Percentiles rank a stretch among this genome's conserved stretches.
Conservation (phyloP, 345 rosid genomes). For the Hypericum androsaemum region DNA sequence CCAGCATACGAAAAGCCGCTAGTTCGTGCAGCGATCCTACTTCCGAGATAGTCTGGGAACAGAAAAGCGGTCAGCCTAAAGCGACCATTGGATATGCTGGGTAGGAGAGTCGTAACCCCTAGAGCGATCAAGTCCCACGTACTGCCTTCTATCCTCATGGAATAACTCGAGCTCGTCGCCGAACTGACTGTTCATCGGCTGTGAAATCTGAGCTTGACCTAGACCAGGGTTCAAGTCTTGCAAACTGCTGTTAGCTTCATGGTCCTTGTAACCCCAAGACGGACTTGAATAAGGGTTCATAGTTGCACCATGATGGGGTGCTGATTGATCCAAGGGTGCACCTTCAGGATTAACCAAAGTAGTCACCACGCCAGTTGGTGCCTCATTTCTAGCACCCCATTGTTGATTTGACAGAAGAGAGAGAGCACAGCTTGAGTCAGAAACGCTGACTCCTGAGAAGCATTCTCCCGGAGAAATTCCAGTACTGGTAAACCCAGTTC, state of each 20-base stretch:
- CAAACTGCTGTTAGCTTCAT: constrained; percentile 24
- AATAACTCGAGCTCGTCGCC: constrained; percentile 42
- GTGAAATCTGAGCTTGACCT: constrained; percentile 39
- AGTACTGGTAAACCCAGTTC: constrained; percentile 42
- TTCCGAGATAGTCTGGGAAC: too few species aligned
- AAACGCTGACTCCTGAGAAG: constrained; percentile 39
- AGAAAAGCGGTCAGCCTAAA: constrained; percentile 17
- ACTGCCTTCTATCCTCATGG: constrained; percentile 46
- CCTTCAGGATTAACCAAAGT: constrained; percentile 31
- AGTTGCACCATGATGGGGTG: constrained; percentile 30
- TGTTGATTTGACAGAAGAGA: constrained; percentile 99
- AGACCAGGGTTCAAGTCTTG: constrained; percentile 36
- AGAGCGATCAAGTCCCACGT: constrained; percentile 44
- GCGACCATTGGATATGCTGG: constrained; percentile 65
- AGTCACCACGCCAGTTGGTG: constrained; percentile 26
- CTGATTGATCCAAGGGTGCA: constrained; percentile 41
- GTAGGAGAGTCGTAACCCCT: constrained; percentile 46
- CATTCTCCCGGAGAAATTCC: constrained; percentile 50
- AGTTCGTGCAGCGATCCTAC: too few species aligned
- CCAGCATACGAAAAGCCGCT: too few species aligned
- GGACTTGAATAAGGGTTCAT: constrained; percentile 37
- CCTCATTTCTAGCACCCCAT: constrained; percentile 38
- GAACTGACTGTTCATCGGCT: constrained; percentile 32
- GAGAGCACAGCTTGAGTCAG: constrained; percentile 92
- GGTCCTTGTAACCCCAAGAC: constrained; percentile 49